These are phyloP conservation scores for Arthrobotrys pseudoclavata DNA, from an alignment of 2,329 filamentous ascomycete genomes.

Conservation along the genomic window DNA sequence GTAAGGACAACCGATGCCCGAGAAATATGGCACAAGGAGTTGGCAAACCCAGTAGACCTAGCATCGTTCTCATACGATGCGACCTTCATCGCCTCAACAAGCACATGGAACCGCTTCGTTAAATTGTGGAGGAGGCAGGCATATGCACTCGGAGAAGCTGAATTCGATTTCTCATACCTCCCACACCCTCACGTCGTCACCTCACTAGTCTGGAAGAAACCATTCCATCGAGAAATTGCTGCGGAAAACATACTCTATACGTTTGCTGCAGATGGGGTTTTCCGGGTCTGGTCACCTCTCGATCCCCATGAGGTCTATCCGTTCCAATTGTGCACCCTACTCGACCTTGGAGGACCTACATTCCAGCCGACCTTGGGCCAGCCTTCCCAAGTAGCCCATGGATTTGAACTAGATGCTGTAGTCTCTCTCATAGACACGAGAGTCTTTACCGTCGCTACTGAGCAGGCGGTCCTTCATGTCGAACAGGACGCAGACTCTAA, in stretches of 20 bases:
- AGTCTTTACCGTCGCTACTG: slow-evolving; percentile 82
- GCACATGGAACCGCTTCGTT: slow-evolving; percentile 82
- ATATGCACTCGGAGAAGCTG: slow-evolving; percentile 83
- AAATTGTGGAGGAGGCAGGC: slow-evolving; percentile 93
- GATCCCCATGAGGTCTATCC: slow-evolving; percentile 79
- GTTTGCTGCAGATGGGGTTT: slow-evolving; percentile 81
- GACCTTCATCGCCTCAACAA: slow-evolving; percentile 84
- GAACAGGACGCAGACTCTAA: slow-evolving; percentile 65
- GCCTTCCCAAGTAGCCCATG: slow-evolving; percentile 3
- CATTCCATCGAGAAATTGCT: slow-evolving; percentile 80
- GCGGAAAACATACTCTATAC: slow-evolving; percentile 92
- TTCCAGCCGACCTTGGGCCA: not conserved
- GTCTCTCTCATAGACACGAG: slow-evolving; percentile 84
- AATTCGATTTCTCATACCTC: slow-evolving; percentile 92
- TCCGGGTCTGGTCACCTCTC: slow-evolving; percentile 86
- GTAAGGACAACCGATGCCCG: slow-evolving; percentile 66
- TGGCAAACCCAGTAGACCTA: slow-evolving; percentile 80
- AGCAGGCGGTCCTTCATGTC: slow-evolving; percentile 78
- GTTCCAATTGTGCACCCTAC: slow-evolving; percentile 82
- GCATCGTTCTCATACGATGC: slow-evolving; percentile 89
- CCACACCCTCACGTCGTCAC: slow-evolving; percentile 86
- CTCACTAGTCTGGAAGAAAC: slow-evolving; percentile 85
- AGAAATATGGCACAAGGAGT: slow-evolving; percentile 78
- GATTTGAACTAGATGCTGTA: slow-evolving; percentile 46
- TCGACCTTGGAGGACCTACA: slow-evolving; percentile 74